phyloP scores from a whole-genome alignment of 768 basidiomycete genomes.

The Lactifluus hygrophoroides region DNA sequence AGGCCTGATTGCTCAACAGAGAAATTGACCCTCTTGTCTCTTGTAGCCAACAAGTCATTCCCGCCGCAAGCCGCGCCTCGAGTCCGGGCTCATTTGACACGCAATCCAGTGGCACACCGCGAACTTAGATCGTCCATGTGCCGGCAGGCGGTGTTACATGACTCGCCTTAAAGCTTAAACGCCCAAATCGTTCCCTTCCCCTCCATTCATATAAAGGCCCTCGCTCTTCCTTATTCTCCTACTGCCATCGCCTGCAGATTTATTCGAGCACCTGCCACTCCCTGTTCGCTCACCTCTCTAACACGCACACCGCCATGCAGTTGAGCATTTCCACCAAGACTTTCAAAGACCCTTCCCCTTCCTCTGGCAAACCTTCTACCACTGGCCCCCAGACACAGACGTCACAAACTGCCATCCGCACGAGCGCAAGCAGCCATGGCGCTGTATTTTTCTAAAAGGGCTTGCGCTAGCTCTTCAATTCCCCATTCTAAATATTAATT shows the following conservation, averaged over 20 bases:
- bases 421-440: constrained; percentile 12
- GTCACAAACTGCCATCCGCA: constrained; percentile 12
- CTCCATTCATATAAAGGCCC: constrained; percentile 5
- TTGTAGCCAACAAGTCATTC: not conserved
- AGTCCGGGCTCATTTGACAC: not conserved
- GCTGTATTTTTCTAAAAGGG: constrained; percentile 11
- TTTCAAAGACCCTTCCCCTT: constrained; percentile 14
- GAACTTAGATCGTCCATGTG: not conserved
- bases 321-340: not conserved
- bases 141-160: constrained; percentile 4
- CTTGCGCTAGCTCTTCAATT: not conserved
- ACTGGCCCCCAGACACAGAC: constrained; percentile 10
- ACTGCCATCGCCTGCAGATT: not conserved
- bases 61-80: not conserved
- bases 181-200: constrained; percentile 7
- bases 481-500: not conserved
- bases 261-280: not conserved
- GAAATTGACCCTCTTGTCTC: not conserved
- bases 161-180: constrained; percentile 9
- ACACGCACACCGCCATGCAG: not conserved
- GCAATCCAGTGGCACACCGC: not conserved
- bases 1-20: not conserved
- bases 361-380: constrained; percentile 6
- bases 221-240: not conserved
- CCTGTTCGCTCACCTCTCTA: not conserved